Evolutionary conservation across 805 yeast species (phyloP).

Genomic region (Candida tammaniensis): DNA sequence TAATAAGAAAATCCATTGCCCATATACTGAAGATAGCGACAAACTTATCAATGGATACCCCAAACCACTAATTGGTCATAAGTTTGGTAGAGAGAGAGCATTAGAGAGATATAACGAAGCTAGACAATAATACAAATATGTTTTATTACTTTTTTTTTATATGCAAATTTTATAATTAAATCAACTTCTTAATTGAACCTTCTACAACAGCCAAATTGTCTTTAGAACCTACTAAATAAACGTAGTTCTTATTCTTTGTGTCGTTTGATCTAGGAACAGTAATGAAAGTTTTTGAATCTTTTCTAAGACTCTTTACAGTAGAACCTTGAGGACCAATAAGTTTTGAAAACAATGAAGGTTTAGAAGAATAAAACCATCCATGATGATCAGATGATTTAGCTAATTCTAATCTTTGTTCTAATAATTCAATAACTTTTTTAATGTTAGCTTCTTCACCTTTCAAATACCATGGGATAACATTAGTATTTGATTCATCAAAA

Average conservation of each 20-base stretch:
- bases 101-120: slow-evolving; percentile 41
- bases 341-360: slow-evolving; percentile 52
- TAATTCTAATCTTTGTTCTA: slow-evolving; percentile 48
- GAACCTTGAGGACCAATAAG: slow-evolving; percentile 79
- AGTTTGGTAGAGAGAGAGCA: slow-evolving; percentile 39
- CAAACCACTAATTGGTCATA: slow-evolving; percentile 43
- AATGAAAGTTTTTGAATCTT: slow-evolving; percentile 54
- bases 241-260: slow-evolving; percentile 44
- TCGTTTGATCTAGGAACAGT: slow-evolving; percentile 62
- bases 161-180: slow-evolving; percentile 6
- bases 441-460: slow-evolving; percentile 51
- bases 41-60: slow-evolving; percentile 36
- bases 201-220: slow-evolving; percentile 44
- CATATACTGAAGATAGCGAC: slow-evolving; percentile 22
- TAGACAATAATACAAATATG: slow-evolving; percentile 2
- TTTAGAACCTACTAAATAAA: slow-evolving; percentile 59
- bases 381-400: slow-evolving; percentile 45
- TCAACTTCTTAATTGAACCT: slow-evolving; percentile 17
- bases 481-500: slow-evolving; percentile 13
- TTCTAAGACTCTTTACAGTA: slow-evolving; percentile 60
- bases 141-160: not conserved
- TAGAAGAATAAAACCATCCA: slow-evolving; percentile 64
- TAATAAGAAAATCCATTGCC: slow-evolving; percentile 32
- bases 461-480: slow-evolving; percentile 63
- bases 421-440: slow-evolving; percentile 48